Percentiles rank a stretch among this genome's conserved stretches.
Evolutionary conservation across 108 stramenopile species (phyloP).

Genomic region (Schizochytrium sp.): DNA sequence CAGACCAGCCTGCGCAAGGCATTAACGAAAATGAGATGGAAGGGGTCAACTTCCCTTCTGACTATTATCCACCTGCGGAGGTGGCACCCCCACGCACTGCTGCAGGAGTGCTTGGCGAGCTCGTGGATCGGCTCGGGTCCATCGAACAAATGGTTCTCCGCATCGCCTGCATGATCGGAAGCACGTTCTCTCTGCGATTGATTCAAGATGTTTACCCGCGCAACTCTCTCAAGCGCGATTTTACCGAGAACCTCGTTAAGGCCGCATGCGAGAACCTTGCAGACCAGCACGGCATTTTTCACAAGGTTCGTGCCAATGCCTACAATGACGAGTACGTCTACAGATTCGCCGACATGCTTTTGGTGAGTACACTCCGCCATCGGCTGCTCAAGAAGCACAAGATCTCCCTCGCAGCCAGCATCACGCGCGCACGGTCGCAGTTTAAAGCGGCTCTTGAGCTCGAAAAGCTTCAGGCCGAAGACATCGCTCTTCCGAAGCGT

Average conservation of each 20-base stretch:
- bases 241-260: background rate
- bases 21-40: slow-evolving; percentile 1
- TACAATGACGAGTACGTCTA: slow-evolving; percentile 18
- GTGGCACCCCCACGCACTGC: slow-evolving; percentile 1
- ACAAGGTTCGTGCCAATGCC: slow-evolving; percentile 1
- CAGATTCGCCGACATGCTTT: background rate
- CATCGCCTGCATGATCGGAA: slow-evolving; percentile 15
- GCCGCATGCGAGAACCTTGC: slow-evolving; percentile 4
- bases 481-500: background rate
- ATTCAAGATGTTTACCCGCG: background rate
- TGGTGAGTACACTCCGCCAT: background rate
- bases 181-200: background rate
- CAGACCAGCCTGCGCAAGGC: background rate
- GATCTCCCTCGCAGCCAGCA: background rate
- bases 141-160: slow-evolving; percentile 21
- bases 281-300: background rate
- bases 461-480: background rate
- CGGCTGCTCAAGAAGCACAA: background rate
- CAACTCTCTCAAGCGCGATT: background rate
- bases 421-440: background rate
- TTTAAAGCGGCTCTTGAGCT: background rate
- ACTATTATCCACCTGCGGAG: background rate
- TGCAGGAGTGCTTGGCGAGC: background rate
- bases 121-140: slow-evolving; percentile 17
- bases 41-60: background rate